Conservation (phyloP, 2,329 filamentous ascomycete genomes). For the Fusarium nodosum region DNA sequence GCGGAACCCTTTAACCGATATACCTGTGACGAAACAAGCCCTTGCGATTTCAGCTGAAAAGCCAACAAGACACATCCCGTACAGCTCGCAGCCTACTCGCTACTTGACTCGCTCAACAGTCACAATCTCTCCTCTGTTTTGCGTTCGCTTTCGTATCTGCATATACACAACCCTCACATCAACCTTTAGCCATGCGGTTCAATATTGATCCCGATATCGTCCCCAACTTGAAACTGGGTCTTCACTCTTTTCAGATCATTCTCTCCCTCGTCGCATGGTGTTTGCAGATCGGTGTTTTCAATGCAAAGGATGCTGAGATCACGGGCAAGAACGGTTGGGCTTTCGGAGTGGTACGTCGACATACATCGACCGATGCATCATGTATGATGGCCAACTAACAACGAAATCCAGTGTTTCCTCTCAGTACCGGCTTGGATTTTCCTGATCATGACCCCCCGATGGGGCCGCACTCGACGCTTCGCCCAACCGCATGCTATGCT, state of each 20-base stretch:
- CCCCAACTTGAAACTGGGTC: slow-evolving; percentile 68
- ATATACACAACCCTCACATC: background rate
- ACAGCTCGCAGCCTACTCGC: slow-evolving; percentile 17
- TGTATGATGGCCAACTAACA: slow-evolving; percentile 17
- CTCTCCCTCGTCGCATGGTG: slow-evolving; percentile 69
- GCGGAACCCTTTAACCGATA: slow-evolving; percentile 20
- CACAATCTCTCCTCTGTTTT: slow-evolving; percentile 1
- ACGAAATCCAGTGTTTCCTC: slow-evolving; percentile 70
- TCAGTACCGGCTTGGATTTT: slow-evolving; percentile 74
- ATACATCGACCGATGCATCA: background rate
- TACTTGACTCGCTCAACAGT: slow-evolving; percentile 1
- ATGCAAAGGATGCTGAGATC: slow-evolving; percentile 61
- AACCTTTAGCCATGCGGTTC: slow-evolving; percentile 58
- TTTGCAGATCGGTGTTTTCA: slow-evolving; percentile 72
- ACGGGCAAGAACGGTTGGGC: slow-evolving; percentile 73
- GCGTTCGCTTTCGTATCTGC: background rate
- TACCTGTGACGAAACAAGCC: slow-evolving; percentile 29
- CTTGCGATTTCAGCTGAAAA: slow-evolving; percentile 42
- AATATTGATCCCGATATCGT: slow-evolving; percentile 68
- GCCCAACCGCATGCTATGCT: slow-evolving; percentile 74
- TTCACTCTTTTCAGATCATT: slow-evolving; percentile 69
- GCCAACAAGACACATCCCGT: slow-evolving; percentile 29
- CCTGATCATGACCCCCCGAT: slow-evolving; percentile 74
- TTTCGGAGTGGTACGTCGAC: slow-evolving; percentile 69
- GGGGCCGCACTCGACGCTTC: slow-evolving; percentile 70